Evolutionary conservation across 2,329 filamentous ascomycete species (phyloP).

Genomic region (Ceratocystis alfenasii): DNA sequence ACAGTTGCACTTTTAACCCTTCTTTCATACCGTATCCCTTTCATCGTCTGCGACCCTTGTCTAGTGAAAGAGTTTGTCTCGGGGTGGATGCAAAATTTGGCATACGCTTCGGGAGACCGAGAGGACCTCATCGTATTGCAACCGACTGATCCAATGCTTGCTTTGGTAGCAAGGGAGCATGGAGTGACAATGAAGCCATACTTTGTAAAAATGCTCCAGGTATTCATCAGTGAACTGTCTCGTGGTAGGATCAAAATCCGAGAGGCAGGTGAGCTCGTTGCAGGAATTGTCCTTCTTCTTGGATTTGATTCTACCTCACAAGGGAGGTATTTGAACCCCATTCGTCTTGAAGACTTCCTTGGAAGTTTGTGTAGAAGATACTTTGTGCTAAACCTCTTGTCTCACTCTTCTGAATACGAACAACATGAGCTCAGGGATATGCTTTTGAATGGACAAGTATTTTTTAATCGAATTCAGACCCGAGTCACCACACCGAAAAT

Average conservation of each 20-base stretch:
- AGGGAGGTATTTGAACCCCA: background rate
- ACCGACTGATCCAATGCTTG: background rate
- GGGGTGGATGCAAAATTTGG: background rate
- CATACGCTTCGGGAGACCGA: background rate
- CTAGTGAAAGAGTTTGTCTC: background rate
- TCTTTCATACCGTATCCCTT: background rate
- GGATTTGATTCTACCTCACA: background rate
- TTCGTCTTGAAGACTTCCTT: background rate
- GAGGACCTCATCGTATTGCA: background rate
- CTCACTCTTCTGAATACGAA: background rate
- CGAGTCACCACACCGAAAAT: background rate
- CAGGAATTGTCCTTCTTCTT: background rate
- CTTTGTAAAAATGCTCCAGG: background rate
- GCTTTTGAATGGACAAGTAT: background rate
- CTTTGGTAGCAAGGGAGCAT: background rate
- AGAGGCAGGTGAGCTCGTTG: background rate
- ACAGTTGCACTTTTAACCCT: background rate
- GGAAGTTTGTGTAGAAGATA: background rate
- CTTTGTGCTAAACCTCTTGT: background rate
- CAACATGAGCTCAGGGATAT: background rate
- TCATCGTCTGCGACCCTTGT: background rate
- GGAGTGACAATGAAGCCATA: background rate
- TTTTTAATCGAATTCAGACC: background rate
- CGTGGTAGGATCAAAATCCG: background rate
- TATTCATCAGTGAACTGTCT: background rate